These are phyloP conservation scores for Trichoderma sp. DNA, from an alignment of 2,329 filamentous ascomycete genomes.

Conservation along the genomic window DNA sequence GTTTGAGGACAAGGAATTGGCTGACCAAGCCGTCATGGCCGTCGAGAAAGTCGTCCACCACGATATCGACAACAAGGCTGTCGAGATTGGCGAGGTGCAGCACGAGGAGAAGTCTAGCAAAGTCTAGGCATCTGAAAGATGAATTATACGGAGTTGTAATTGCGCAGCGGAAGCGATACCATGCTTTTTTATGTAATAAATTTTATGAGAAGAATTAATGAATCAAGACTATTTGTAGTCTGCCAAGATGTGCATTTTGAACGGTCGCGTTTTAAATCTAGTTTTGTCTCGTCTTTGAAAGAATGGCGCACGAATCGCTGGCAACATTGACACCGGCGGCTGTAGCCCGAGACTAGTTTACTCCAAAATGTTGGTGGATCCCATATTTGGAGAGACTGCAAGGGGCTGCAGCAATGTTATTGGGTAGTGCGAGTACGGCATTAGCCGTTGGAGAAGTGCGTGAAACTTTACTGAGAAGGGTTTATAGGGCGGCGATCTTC, in stretches of 20 bases:
- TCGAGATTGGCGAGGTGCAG: background rate
- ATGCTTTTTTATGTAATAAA: background rate
- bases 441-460: background rate
- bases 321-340: background rate
- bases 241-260: background rate
- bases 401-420: background rate
- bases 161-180: background rate
- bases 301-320: background rate
- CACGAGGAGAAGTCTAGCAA: background rate
- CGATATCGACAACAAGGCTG: background rate
- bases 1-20: background rate
- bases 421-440: background rate
- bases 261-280: background rate
- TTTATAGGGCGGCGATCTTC: background rate
- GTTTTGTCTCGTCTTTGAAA: too few species aligned
- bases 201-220: background rate
- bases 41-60: constrained; percentile 5
- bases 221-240: background rate
- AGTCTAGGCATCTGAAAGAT: background rate
- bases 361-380: background rate
- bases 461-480: background rate
- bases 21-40: background rate
- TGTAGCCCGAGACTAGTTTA: background rate
- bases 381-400: background rate
- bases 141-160: background rate